These are phyloP conservation scores for Alternaria tenuissima DNA, from an alignment of 2,329 filamentous ascomycete genomes.

Conservation along the genomic window DNA sequence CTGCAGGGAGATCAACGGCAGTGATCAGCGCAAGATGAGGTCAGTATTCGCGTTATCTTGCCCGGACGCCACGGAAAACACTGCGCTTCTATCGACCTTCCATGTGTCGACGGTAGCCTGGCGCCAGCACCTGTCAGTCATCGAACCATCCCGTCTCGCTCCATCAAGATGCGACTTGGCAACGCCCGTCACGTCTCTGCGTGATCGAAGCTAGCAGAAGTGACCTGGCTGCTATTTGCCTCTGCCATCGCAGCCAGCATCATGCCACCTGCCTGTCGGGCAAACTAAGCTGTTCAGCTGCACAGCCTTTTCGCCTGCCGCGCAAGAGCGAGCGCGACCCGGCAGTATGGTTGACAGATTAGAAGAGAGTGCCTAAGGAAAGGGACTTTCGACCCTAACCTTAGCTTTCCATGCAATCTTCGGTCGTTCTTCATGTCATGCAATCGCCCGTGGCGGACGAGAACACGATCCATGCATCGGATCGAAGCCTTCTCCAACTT, in stretches of 20 bases:
- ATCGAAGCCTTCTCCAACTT: slow-evolving; percentile 14
- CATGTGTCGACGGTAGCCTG: slow-evolving; percentile 9
- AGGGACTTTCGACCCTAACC: slow-evolving; percentile 1
- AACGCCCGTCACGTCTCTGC: slow-evolving; percentile 14
- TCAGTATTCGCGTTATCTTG: slow-evolving; percentile 4
- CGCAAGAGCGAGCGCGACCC: slow-evolving; percentile 19
- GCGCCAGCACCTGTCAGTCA: slow-evolving; percentile 12
- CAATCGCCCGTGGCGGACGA: slow-evolving; percentile 6
- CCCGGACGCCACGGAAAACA: not conserved
- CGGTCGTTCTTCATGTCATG: slow-evolving; percentile 4
- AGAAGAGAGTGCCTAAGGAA: not conserved
- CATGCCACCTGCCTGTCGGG: slow-evolving; percentile 1
- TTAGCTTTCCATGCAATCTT: slow-evolving; percentile 3
- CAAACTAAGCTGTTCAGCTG: slow-evolving; percentile 7
- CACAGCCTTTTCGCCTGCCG: slow-evolving; percentile 26
- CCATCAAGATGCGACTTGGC: slow-evolving; percentile 10
- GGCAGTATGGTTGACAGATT: slow-evolving; percentile 17
- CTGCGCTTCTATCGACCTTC: slow-evolving; percentile 9
- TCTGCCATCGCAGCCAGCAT: not conserved
- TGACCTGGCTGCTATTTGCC: not conserved
- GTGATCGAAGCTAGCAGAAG: slow-evolving; percentile 1
- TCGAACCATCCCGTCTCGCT: slow-evolving; percentile 4
- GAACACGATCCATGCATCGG: not conserved
- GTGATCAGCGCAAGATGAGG: slow-evolving; percentile 12
- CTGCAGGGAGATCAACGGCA: slow-evolving; percentile 15